Base-by-base conservation (phyloP, 441 rosid species). In the Manihot esculenta region DNA sequence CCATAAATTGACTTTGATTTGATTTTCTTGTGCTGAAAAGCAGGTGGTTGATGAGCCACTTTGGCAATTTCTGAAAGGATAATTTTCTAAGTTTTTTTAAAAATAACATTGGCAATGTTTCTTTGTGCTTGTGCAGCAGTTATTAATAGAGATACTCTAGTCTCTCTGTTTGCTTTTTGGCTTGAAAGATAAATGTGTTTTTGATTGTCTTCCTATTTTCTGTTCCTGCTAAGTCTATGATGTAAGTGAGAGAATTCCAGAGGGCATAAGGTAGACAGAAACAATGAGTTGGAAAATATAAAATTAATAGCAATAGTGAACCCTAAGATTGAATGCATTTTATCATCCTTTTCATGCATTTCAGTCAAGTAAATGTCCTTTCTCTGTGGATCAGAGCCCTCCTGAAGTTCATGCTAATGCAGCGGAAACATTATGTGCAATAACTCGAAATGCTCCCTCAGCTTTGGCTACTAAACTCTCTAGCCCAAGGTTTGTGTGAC, bases 321-420 rank as follows among this genome's bases (percentile, higher is more conserved):
- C 17, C 30, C 11, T 59, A 64, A 13, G 4, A 45, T 26, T 14
- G 49, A 54, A 59, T 55, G 20, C 62, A 35, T 18, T 30, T 24
- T 12, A 6, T 35, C 5, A 50, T 30, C 26, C 55, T 10, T 53
- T 49, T 21, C 17, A 13, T 44, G 48, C 21, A 65, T 59, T 42
- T 70, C 78, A 68, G 70, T 56, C 48, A 23, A 71, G 77, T 82
- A 44, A 86, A 61, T n/a, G 33, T 49, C 66, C 82, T 63, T 58
- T 80, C 73, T 59, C 35, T 72, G 11, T 81, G 78, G 58, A 77
- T 58, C 89, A 93, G 99, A 76, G 81, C 77, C 68, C 88, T 74
- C 93, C 97, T 54, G 97, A 90, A 78, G 97, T 93, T 81, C 97
- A 96, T 70, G 88, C 97, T 74, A 91, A 96, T 78, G 93, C 97